Evolutionary conservation across 73 alveolate species (phyloP), one percentile per base, ranked within the genome.

Genomic region (Diophrys appendiculata): DNA sequence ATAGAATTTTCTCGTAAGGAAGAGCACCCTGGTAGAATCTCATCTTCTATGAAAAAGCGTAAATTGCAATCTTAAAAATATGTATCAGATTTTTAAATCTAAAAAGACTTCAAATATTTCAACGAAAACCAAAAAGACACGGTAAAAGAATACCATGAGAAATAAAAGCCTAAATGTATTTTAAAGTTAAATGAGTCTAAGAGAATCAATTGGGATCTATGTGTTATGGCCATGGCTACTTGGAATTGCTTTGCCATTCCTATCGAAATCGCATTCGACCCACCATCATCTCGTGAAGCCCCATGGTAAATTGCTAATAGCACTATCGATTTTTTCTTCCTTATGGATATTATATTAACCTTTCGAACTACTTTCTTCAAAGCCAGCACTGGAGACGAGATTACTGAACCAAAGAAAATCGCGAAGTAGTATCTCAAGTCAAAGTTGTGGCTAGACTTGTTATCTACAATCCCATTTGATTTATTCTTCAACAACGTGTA

Each of bases 351-450:
- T n/a, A 68, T 77, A 1, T 22, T 83, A 8, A 65, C 52, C 25
- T 83, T 83, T 35, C 28, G 86, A 29, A 77, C 88, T 25, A 32
- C 92, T 35, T 55, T 26, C 22, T 29, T 83, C 24, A 25, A 81
- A 25, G n/a, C 56, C n/a, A 1, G 31, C 23, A 65, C 86, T 30
- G 92, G 92, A n/a, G 92, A 83, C 29, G 92, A 83, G 56, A 33
- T 77, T 34, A 52, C 60, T n/a, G 78, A 77, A 27, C 92, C 92
- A 28, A 52, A 29, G 0, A 52, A 85, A 25, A 34, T 83, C 2
- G 86, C 87, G 29, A 27, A 29, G 28, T 0, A 69, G 25, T 85
- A 85, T 43, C 31, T 67, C 33, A 71, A 83, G 18, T 0, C 28
- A 27, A 25, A 83, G 31, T 77, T 83, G 24, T 54, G 76, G 79